These are phyloP conservation scores for Candida arabinofermentans DNA, from an alignment of 805 yeast species.

Conservation along the genomic window DNA sequence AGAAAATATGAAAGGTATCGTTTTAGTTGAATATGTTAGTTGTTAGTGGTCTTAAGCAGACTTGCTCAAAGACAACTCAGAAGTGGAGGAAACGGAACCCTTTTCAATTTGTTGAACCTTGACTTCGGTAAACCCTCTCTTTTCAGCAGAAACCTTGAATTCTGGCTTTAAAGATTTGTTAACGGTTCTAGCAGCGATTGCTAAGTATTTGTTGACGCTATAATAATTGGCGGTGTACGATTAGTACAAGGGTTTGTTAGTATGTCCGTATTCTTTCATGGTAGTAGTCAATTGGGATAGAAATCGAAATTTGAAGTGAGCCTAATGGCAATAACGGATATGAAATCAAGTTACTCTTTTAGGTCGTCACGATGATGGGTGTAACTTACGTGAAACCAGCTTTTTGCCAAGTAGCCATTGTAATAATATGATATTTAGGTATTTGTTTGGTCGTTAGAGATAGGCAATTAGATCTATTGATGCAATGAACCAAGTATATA, in stretches of 20 bases:
- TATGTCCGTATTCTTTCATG: conserved; percentile 1
- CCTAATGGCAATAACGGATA: not conserved
- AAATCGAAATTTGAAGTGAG: not conserved
- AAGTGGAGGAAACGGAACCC: conserved; percentile 44
- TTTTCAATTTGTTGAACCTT: conserved; percentile 66
- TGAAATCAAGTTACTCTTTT: too few species aligned
- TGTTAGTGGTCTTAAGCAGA: conserved; percentile 9
- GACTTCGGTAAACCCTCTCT: conserved; percentile 72
- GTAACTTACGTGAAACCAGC: conserved; percentile 61
- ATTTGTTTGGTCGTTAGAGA: not conserved
- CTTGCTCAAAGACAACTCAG: conserved; percentile 19
- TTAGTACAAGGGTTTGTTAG: conserved; percentile 2
- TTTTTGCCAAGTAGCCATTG: conserved; percentile 59
- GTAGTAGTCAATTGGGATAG: not conserved
- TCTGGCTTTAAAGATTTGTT: conserved; percentile 89
- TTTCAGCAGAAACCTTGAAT: conserved; percentile 64
- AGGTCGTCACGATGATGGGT: too few species aligned
- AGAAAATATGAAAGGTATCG: too few species aligned
- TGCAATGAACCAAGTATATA: too few species aligned
- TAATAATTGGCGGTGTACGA: not conserved
- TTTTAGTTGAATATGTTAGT: not conserved
- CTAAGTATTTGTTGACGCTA: conserved; percentile 81
- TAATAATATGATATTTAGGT: conserved; percentile 7
- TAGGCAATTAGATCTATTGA: too few species aligned
- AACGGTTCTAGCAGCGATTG: conserved; percentile 85